Percentiles rank a stretch among this genome's conserved stretches.
phyloP scores from a whole-genome alignment of 306 rosid species.

The Dalbergia cultrata region DNA sequence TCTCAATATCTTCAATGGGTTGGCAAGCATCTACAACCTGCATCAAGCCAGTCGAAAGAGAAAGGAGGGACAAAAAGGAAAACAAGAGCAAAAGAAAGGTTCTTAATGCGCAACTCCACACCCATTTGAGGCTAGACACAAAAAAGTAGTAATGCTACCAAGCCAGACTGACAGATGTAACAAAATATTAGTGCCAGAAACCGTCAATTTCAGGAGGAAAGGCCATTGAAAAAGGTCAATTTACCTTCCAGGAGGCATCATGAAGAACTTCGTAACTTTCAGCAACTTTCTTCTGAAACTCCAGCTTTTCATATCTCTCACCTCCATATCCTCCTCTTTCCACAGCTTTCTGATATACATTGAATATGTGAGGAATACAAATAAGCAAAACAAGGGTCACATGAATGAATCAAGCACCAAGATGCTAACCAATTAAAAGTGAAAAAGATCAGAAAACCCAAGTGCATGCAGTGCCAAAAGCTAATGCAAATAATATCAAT shows the following conservation, averaged over 20 bases:
- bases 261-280: constrained; percentile 67
- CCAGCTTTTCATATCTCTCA: constrained; percentile 93
- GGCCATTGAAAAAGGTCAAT: constrained; percentile 9
- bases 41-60: constrained; percentile 38
- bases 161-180: not conserved
- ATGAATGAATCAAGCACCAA: constrained; percentile 19
- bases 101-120: constrained; percentile 12
- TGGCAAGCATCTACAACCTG: constrained; percentile 84
- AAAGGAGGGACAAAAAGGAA: not conserved
- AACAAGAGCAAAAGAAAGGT: not conserved
- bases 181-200: constrained; percentile 33
- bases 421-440: constrained; percentile 18
- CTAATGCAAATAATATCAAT: not conserved
- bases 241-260: constrained; percentile 87
- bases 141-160: not conserved
- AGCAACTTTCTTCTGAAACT: constrained; percentile 67
- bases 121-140: not conserved
- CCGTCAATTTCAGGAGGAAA: constrained; percentile 12
- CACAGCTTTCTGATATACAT: constrained; percentile 77
- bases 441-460: constrained; percentile 19
- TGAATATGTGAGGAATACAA: constrained; percentile 18
- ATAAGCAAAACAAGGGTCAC: constrained; percentile 16
- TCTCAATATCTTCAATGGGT: constrained; percentile 80
- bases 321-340: constrained; percentile 94
- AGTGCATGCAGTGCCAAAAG: constrained; percentile 10